A percentile compares a stretch with the other conserved stretches of the same genome.
These are phyloP conservation scores for Citrus hindsii DNA, from an alignment of 345 rosid genomes.

Conservation along the genomic window DNA sequence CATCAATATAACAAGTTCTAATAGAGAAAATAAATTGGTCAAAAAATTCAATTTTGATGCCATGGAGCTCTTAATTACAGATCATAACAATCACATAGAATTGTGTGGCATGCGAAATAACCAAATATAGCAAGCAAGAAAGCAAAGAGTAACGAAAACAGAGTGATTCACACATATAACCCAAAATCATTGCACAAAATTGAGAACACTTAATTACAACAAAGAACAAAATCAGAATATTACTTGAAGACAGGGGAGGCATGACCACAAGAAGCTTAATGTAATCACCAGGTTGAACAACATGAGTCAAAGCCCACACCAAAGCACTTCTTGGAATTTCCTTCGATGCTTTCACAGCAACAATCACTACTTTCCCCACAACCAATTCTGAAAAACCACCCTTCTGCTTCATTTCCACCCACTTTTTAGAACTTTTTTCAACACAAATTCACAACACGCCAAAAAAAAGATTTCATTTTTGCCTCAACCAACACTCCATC, in stretches of 20 bases:
- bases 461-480: not conserved
- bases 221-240: not conserved
- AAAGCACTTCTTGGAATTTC: constrained; percentile 83
- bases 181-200: not conserved
- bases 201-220: not conserved
- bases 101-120: not conserved
- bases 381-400: constrained; percentile 36
- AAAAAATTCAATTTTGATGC: not conserved
- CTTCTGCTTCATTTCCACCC: constrained; percentile 39
- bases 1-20: constrained; percentile 2
- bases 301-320: constrained; percentile 91
- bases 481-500: not conserved
- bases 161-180: not conserved
- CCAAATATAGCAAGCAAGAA: not conserved
- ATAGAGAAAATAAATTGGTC: not conserved
- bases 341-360: constrained; percentile 84
- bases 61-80: not conserved
- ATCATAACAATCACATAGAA: too few species aligned
- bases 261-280: constrained; percentile 84
- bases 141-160: not conserved
- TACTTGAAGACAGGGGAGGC: constrained; percentile 67
- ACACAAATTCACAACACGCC: constrained; percentile 17
- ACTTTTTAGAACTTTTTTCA: not conserved
- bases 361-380: constrained; percentile 71
- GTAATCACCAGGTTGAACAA: constrained; percentile 82